phyloP scores from a whole-genome alignment of 345 rosid genomes.

The Ailanthus altissimus region DNA sequence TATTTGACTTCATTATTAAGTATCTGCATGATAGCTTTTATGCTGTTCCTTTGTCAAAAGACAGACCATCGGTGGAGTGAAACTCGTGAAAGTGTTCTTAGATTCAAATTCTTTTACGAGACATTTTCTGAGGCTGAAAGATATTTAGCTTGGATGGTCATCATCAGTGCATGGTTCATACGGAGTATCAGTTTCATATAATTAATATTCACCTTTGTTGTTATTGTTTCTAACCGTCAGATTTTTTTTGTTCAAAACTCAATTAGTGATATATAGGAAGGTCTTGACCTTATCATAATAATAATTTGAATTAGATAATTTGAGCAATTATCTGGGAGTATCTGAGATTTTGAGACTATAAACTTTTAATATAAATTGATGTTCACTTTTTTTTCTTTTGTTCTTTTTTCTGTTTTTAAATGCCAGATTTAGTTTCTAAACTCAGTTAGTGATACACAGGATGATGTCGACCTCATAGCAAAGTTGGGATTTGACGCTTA shows the following conservation, averaged over 20 bases:
- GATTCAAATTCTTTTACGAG: neutral
- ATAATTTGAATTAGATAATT: neutral
- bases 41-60: neutral
- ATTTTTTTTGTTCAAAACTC: neutral
- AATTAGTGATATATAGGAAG: neutral
- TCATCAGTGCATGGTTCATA: no score
- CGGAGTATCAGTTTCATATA: no score
- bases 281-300: neutral
- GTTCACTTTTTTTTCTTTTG: neutral
- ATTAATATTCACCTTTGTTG: neutral
- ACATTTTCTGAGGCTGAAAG: neutral
- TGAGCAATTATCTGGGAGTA: neutral
- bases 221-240: neutral
- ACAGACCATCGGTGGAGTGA: neutral
- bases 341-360: neutral
- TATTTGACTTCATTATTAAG: slow-evolving; percentile 5
- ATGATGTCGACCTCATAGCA: slow-evolving; percentile 71
- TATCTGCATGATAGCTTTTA: neutral
- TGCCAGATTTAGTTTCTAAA: slow-evolving; percentile 16
- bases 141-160: slow-evolving; percentile 5
- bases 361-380: neutral
- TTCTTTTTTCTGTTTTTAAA: slow-evolving; percentile 5
- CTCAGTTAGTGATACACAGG: slow-evolving; percentile 47
- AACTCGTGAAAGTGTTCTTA: neutral
- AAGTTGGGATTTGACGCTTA: slow-evolving; percentile 78